A percentile compares a stretch with the other conserved stretches of the same genome.
These are phyloP conservation scores for Volvox reticuliferus DNA, from an alignment of 139 green algal species.

Conservation along the genomic window DNA sequence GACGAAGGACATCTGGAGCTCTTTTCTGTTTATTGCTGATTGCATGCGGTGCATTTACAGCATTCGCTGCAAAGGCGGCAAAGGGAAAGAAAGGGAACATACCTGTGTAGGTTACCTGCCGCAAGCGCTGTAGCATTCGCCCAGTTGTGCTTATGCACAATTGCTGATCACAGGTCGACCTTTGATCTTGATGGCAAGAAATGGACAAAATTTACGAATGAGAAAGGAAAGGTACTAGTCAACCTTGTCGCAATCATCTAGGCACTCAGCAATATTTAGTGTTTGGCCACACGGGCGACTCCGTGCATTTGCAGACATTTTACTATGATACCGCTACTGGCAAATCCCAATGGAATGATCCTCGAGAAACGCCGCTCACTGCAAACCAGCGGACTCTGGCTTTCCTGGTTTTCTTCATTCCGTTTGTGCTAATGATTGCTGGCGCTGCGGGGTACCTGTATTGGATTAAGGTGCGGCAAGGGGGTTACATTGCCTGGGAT, in stretches of 20 bases:
- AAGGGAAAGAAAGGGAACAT: slow-evolving; percentile 1
- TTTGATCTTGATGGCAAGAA: slow-evolving; percentile 3
- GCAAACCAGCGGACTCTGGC: neutral
- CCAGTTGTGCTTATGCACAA: neutral
- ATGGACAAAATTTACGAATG: slow-evolving; percentile 15
- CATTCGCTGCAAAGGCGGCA: slow-evolving; percentile 1
- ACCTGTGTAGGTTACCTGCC: slow-evolving; percentile 2
- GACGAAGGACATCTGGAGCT: neutral
- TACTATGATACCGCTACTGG: slow-evolving; percentile 28
- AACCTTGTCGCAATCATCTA: neutral
- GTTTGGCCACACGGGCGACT: neutral
- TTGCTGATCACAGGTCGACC: neutral
- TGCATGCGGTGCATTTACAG: neutral
- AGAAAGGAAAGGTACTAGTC: neutral
- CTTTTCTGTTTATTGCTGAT: neutral
- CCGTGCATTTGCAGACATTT: slow-evolving; percentile 13
- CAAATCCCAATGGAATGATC: slow-evolving; percentile 15
- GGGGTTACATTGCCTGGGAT: neutral
- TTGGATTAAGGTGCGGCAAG: slow-evolving; percentile 6
- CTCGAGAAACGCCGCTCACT: neutral
- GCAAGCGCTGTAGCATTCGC: neutral
- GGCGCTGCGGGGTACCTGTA: slow-evolving; percentile 12
- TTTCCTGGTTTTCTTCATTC: neutral
- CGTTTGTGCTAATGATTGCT: slow-evolving; percentile 20
- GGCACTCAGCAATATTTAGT: too few species aligned